A percentile compares a stretch with the other conserved stretches of the same genome.
These are phyloP conservation scores for Populus simonii DNA, from an alignment of 345 rosid genomes.

Conservation along the genomic window DNA sequence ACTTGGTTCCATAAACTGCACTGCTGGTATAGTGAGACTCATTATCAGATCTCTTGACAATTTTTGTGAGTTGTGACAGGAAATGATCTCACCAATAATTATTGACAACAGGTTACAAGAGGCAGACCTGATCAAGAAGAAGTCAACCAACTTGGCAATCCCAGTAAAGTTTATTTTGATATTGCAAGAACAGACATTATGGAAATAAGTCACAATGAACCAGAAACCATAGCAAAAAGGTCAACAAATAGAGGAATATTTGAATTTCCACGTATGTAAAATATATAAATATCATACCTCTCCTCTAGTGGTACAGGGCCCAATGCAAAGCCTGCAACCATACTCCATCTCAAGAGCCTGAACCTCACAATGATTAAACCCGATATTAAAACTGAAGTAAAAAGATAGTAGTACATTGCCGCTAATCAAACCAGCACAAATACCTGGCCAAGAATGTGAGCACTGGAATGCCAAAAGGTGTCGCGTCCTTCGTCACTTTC, in stretches of 20 bases:
- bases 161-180: neutral
- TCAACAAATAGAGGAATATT: neutral
- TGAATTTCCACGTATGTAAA: neutral
- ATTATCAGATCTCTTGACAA: neutral
- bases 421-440: neutral
- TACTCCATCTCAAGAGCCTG: conserved; percentile 81
- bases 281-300: conserved; percentile 49
- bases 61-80: no score
- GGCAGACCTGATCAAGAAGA: no score
- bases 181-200: neutral
- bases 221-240: neutral
- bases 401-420: neutral
- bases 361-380: conserved; percentile 2
- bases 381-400: neutral
- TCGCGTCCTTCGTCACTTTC: conserved; percentile 83
- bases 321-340: conserved; percentile 94
- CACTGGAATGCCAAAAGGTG: conserved; percentile 98
- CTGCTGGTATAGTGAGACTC: neutral
- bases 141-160: no score
- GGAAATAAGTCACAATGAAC: neutral
- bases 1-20: neutral
- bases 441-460: conserved; percentile 98
- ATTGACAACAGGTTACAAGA: no score
- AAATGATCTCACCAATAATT: no score
- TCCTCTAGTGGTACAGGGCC: conserved; percentile 97